Evolutionary conservation across 78 protist species (phyloP), one percentile per base, ranked within the genome.

Genomic region (Monosiga brevicollis): DNA sequence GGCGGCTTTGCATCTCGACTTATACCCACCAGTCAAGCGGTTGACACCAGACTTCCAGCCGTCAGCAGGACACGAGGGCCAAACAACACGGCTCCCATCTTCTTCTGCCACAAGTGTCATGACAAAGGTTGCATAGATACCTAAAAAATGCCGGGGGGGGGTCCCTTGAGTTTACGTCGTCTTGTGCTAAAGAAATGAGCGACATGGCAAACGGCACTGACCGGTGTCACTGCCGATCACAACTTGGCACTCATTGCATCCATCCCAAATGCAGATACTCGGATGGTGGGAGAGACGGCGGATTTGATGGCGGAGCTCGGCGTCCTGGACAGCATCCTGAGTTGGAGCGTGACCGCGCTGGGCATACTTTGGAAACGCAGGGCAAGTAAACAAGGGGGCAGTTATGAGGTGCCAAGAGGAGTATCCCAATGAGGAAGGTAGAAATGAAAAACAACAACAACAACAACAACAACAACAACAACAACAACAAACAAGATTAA

Each of bases 211-310:
- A n/a, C n/a, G n/a, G n/a, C n/a, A n/a, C n/a, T n/a, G n/a, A 49
- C 62, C 62, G 6, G 62, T 49, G 6, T 6, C 29, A 20, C 29
- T 49, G 62, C 15, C 29, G 62, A 49, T 49, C 73, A 36, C 73
- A 29, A 80, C 75, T n/a, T 87, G 82, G 86, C 85, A 83, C 89
- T 87, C 89, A 79, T 87, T 87, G 83, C 86, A 82, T 36, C 80
- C 89, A 62, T 76, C 86, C 85, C 86, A 87, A 29, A 81, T 11
- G 37, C 24, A 34, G 76, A 87, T 82, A 37, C 76, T 0, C 42
- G 86, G 74, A 79, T 87, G 89, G 49, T 35, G 40, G 24, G 87
- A 0, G 26, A 81, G 83, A 10, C 86, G 43, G 11, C 89, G 76
- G 35, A 83, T 70, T 78, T 83, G 83, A 39, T 77, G 79, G 32